phyloP scores from a whole-genome alignment of 78 protist genomes.

The Speleostelium caveatum region DNA sequence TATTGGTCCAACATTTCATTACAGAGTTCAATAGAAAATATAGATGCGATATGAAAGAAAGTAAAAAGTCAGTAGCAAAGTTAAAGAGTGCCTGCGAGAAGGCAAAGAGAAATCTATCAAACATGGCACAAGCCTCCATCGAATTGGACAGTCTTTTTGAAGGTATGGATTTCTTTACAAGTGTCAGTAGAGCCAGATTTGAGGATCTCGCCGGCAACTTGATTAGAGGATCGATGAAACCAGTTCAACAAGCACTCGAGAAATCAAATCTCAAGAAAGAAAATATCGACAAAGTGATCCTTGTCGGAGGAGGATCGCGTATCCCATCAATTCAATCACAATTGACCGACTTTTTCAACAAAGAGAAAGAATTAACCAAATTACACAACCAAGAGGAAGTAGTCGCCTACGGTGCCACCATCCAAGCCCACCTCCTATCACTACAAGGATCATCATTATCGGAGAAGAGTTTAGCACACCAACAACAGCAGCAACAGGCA shows the following conservation, averaged over 20 bases:
- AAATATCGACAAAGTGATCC: constrained; percentile 96
- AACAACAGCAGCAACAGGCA: background rate
- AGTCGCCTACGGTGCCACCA: constrained; percentile 99
- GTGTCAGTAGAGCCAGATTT: constrained; percentile 98
- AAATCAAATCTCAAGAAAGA: constrained; percentile 92
- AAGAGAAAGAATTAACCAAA: constrained; percentile 90
- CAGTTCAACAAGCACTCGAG: constrained; percentile 92
- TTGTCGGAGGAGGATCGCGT: constrained; percentile 99
- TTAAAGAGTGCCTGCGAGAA: constrained; percentile 93
- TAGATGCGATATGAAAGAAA: constrained; percentile 77
- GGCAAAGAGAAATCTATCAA: constrained; percentile 88
- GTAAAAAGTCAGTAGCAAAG: constrained; percentile 84
- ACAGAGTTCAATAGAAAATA: constrained; percentile 89
- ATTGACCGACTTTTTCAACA: constrained; percentile 93
- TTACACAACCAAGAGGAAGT: constrained; percentile 99
- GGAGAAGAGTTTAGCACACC: background rate
- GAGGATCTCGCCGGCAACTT: constrained; percentile 98
- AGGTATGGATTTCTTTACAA: constrained; percentile 94
- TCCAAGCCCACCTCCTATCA: constrained; percentile 94
- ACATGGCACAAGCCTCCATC: constrained; percentile 71
- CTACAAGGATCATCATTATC: constrained; percentile 5
- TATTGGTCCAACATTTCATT: constrained; percentile 83
- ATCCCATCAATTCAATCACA: constrained; percentile 97
- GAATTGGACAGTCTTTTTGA: constrained; percentile 88
- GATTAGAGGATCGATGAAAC: constrained; percentile 91